phyloP scores from a whole-genome alignment of 768 basidiomycete species.

The Calvatia gigantea region DNA sequence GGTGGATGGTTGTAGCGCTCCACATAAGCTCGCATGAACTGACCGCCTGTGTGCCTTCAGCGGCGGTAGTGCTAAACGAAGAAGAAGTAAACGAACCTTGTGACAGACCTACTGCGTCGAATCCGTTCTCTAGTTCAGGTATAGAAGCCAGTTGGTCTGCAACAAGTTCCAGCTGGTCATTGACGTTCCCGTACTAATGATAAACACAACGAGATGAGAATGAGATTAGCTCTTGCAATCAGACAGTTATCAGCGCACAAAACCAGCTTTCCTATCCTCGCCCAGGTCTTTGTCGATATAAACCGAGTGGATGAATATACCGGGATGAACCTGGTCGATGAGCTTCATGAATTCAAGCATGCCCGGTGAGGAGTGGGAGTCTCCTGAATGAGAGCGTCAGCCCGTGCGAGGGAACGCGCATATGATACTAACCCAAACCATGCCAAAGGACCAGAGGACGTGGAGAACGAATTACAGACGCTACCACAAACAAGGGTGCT shows the following conservation, averaged over 20 bases:
- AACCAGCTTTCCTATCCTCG: conserved; percentile 65
- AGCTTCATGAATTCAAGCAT: conserved; percentile 61
- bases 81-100: conserved; percentile 49
- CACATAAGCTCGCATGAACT: conserved; percentile 83
- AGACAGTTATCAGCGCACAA: conserved; percentile 46
- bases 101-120: conserved; percentile 86
- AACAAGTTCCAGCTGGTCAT: conserved; percentile 64
- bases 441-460: conserved; percentile 77
- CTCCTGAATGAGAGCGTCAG: conserved; percentile 54
- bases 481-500: background rate
- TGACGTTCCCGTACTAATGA: conserved; percentile 71
- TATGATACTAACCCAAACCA: conserved; percentile 45
- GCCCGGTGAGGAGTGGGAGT: conserved; percentile 69
- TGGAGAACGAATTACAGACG: conserved; percentile 9
- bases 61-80: background rate
- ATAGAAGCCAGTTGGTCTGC: conserved; percentile 61
- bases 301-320: conserved; percentile 75
- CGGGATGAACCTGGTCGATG: conserved; percentile 63
- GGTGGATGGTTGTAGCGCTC: conserved; percentile 73
- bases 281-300: conserved; percentile 61
- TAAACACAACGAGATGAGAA: too few relatives aligned
- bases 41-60: conserved; percentile 50
- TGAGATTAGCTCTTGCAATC: background rate
- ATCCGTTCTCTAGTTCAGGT: conserved; percentile 63
- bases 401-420: background rate